Base-by-base conservation (phyloP, 371 early-diverging fungal species). In the Parasitella parasitica region DNA sequence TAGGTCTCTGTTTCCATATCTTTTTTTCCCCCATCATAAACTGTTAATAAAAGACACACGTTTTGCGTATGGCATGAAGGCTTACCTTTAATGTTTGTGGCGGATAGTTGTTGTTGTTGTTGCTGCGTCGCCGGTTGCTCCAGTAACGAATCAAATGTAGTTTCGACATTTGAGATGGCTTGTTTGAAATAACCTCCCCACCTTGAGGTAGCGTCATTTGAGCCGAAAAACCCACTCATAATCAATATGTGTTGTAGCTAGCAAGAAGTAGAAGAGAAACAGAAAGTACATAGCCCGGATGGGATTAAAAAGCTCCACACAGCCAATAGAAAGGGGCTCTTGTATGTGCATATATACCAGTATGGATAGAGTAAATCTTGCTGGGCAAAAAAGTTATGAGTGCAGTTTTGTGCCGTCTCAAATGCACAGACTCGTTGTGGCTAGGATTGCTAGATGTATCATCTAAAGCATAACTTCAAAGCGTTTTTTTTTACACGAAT, bases 131-230 rank as follows among this genome's bases (percentile, higher is more conserved):
- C 34, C 34, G 68, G 48, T 32, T 73, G 73, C 43, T 92, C 92
- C 6, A 93, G 82, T 51, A 91, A 86, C 30, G 87, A 88, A 76
- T 92, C 93, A 61, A 94, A 84, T 35, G 88, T 83, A 11, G 86
- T 89, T 71, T 93, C 93, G 27, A 93, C 90, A 56, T 85, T 83
- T 8, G 88, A 86, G 30, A 91, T 85, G 16, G 92, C 92, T 66
- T 88, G 88, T 59, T 91, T 89, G 48, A 92, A 75, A 41, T 88
- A 80, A 54, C 81, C 84, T 30, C 90, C 87, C 88, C 88, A 90
- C 32, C 69, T 68, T 41, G 71, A 59, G 30, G 68, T 70, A 13
- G 71, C 26, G 15, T 74, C 78, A 36, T 61, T 68, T 2, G 70
- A 67, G 20, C 73, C 71, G 51, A 77, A 77, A 54, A 77, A 77